Evolutionary conservation across 2,329 filamentous ascomycete species (phyloP), one percentile per base, ranked within the genome.

Genomic region (Lasiodiplodia theobromae): DNA sequence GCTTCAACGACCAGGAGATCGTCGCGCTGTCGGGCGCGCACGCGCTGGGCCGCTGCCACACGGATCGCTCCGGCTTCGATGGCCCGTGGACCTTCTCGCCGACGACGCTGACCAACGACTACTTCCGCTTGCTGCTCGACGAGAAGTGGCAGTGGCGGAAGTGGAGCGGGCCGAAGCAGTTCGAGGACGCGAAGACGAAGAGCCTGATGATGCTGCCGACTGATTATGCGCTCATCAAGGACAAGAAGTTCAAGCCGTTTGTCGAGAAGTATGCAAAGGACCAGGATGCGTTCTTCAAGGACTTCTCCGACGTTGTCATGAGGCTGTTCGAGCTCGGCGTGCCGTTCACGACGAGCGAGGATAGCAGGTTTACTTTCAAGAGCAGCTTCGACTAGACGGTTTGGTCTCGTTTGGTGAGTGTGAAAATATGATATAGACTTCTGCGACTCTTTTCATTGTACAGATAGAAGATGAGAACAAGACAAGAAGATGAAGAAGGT

Each of bases 121-220:
- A 92, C 86, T 99, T 88, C 89, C 91, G 89, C 74, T 88, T 98
- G 18, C 86, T 99, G 58, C 77, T 97, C 40, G 88, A 94, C 71
- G 93, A 97, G 89, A 96, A 97, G 87, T 98, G 95, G 96, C 85
- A 88, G 78, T 91, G 87, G 86, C 91, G 88, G 83, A 95, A 94
- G 87, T 97, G 93, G 95, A 89, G 94, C 75, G 95, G 96, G 34
- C 94, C 94, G 73, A 89, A 90, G 82, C 94, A 96, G 87, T 95
- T 91, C 79, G 90, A 97, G 83, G 94, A 98, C 83, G 92, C 92
- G 84, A 88, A 86, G 77, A 93, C 91, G 76, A 94, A 97, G 88
- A 86, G 87, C 52, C 84, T 98, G 75, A 98, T 99, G 96, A 98
- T 99, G 95, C 85, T 99, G 81, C 96, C 96, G 66, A 92, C 93